A percentile compares a stretch with the other conserved stretches of the same genome.
Conservation (phyloP, 257 asterid species). For the Nicotiana paniculata region DNA sequence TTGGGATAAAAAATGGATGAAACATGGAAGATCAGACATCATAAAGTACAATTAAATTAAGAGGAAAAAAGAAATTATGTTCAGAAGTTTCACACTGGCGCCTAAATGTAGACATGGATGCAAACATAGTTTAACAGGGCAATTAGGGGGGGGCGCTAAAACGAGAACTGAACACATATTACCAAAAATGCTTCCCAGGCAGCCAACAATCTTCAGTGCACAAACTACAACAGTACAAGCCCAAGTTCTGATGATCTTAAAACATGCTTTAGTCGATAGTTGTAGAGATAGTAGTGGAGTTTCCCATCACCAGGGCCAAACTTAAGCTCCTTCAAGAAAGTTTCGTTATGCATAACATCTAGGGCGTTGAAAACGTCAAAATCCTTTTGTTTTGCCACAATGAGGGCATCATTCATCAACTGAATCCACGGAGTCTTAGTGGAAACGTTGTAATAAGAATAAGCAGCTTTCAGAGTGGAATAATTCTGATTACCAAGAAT, state of each 20-base stretch:
- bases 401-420: constrained; percentile 28
- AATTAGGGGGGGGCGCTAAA: neutral
- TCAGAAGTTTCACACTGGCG: neutral
- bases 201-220: neutral
- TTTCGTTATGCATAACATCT: constrained; percentile 25
- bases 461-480: constrained; percentile 29
- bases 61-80: neutral
- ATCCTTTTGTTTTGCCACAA: constrained; percentile 25
- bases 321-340: constrained; percentile 31
- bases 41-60: neutral
- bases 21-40: neutral
- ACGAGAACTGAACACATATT: neutral
- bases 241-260: constrained; percentile 27
- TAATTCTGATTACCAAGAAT: constrained; percentile 24
- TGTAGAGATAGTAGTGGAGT: constrained; percentile 30
- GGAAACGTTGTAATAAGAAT: constrained; percentile 30
- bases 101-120: constrained; percentile 2
- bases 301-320: constrained; percentile 30
- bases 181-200: constrained; percentile 6
- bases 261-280: constrained; percentile 22
- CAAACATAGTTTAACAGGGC: neutral
- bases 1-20: neutral
- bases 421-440: constrained; percentile 26
- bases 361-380: constrained; percentile 28
- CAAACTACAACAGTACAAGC: constrained; percentile 25